phyloP scores from a whole-genome alignment of 441 rosid species.

The Daphne laureola region DNA sequence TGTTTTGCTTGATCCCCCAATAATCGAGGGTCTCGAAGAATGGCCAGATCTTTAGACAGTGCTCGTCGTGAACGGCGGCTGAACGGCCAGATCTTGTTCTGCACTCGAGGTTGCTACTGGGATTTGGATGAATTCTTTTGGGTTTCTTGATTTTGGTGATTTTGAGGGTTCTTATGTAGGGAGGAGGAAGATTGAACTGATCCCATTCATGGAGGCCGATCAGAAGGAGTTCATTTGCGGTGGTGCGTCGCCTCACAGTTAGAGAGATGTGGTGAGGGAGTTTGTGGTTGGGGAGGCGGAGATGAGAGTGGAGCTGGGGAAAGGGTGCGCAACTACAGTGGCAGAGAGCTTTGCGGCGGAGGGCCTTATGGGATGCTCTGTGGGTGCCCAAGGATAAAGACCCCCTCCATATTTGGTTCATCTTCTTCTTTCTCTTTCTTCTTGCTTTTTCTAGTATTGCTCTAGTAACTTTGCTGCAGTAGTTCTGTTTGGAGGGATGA shows the following conservation, averaged over 20 bases:
- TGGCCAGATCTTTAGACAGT: conserved; percentile 52
- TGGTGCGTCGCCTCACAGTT: conserved; percentile 7
- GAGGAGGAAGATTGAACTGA: neutral
- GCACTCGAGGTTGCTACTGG: conserved; percentile 61
- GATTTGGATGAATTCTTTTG: no score
- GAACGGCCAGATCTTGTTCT: conserved; percentile 72
- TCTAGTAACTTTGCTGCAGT: neutral
- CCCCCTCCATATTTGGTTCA: conserved; percentile 35
- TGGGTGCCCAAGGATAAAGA: conserved; percentile 37
- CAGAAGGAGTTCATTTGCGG: conserved; percentile 3
- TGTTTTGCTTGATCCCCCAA: conserved; percentile 79
- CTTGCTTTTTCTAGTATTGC: conserved; percentile 31
- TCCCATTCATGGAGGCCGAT: conserved; percentile 5
- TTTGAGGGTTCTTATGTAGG: no score
- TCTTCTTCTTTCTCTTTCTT: conserved; percentile 25
- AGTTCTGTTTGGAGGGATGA: neutral
- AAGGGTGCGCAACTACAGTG: conserved; percentile 37
- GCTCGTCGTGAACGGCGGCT: conserved; percentile 47
- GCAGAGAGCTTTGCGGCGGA: conserved; percentile 32
- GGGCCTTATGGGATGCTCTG: conserved; percentile 15
- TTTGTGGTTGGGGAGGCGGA: conserved; percentile 32
- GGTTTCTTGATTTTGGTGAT: no score
- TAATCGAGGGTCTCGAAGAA: conserved; percentile 81
- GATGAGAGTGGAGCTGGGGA: conserved; percentile 36
- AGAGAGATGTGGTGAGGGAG: conserved; percentile 27